Base-by-base conservation (phyloP, 2,329 filamentous ascomycete genomes). In the Colletotrichum lentis region DNA sequence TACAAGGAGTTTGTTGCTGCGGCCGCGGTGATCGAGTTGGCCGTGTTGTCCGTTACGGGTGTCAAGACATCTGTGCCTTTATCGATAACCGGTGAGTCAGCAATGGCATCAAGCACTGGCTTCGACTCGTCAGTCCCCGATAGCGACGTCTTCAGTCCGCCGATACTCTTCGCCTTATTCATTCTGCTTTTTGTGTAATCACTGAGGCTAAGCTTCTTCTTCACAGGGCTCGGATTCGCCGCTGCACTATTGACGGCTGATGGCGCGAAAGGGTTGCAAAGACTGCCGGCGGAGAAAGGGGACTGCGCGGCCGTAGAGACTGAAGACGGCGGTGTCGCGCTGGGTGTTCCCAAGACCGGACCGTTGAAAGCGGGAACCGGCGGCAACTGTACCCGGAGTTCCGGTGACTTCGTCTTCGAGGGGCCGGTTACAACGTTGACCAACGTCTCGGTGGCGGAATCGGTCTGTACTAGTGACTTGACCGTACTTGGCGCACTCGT, bases 191-290 rank as follows among this genome's bases (percentile, higher is more conserved):
- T 88, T 10, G 82, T 86, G 73, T 91, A 91, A 73, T 90, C 88
- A 73, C 87, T 90, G 2, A 90, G 76, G 70, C 86, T 90, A 44
- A 91, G 78, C 76, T 90, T 90, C 81, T 91, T 90, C 77, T 89
- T 90, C 39, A 88, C 80, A 2, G 88, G 88, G 70, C 86, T 90
- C 3, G 86, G 86, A 24, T 83, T 81, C 11, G 81, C 81, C 6
- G 75, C 76, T 10, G 80, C 72, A 16, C 83, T 81, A 64, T 84
- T 86, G 41, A 81, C 73, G 0, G 78, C 72, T 0, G 80, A 70
- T 7, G 80, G 73, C 4, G 78, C 73, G 60, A 87, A 84, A 0
- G 84, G 79, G 54, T 77, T 83, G 0, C 81, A 71, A 39, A 81
- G 73, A 61, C 75, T 79, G 31, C 73, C 73, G 3, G 78, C 72